Conservation (phyloP, 208 protist genomes). For the Blastocrithidia nonstop region DNA sequence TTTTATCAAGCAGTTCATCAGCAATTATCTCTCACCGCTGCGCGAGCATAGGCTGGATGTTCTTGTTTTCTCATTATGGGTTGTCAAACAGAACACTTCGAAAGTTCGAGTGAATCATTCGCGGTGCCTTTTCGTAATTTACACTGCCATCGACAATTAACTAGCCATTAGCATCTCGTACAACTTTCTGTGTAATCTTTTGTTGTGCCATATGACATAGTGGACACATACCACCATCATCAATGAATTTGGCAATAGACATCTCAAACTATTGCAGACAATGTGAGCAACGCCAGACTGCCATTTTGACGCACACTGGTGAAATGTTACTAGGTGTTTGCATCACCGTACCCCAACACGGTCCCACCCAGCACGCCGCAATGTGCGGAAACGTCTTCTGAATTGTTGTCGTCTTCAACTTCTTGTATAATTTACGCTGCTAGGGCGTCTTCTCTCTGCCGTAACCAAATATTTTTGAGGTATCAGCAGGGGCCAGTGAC, state of each 20-base stretch:
- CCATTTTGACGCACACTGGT: conserved; percentile 44
- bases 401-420: conserved; percentile 55
- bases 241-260: conserved; percentile 45
- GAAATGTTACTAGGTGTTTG: conserved; percentile 55
- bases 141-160: neutral
- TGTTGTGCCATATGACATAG: conserved; percentile 54
- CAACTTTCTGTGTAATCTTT: conserved; percentile 6
- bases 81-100: conserved; percentile 59
- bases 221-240: conserved; percentile 65
- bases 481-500: conserved; percentile 8
- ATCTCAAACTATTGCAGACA: conserved; percentile 76
- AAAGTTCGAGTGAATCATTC: conserved; percentile 79
- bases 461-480: conserved; percentile 41
- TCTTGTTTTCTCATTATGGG: conserved; percentile 65
- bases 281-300: conserved; percentile 69
- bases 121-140: conserved; percentile 43
- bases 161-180: neutral
- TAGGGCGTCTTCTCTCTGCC: conserved; percentile 20
- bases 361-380: conserved; percentile 76
- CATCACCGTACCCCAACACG: conserved; percentile 78
- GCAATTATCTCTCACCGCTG: conserved; percentile 64
- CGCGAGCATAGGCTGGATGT: conserved; percentile 81
- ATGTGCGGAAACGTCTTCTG: conserved; percentile 62
- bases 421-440: conserved; percentile 31
- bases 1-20: conserved; percentile 18